Conservation (phyloP, 768 basidiomycete genomes). For the Paxillus rubicundulus region DNA sequence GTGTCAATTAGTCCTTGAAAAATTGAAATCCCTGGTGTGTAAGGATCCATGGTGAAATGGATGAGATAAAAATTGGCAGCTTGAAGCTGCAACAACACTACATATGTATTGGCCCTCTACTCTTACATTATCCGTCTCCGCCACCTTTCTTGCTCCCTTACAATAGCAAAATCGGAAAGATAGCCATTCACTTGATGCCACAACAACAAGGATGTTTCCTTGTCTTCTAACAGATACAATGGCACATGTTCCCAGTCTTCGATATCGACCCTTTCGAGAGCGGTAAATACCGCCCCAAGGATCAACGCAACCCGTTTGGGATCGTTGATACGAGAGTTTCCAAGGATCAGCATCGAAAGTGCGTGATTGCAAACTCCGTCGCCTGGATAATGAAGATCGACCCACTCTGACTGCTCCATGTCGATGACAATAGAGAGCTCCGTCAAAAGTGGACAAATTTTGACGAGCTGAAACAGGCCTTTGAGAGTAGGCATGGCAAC, state of each 20-base stretch:
- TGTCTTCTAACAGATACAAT: background rate
- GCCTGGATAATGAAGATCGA: background rate
- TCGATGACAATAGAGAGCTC: background rate
- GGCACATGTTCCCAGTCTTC: background rate
- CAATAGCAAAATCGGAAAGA: background rate
- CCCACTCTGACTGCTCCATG: background rate
- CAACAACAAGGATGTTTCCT: background rate
- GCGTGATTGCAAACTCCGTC: background rate
- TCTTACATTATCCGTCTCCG: background rate
- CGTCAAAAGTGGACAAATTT: background rate
- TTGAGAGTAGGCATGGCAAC: background rate
- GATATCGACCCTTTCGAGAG: background rate
- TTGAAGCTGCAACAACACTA: no score
- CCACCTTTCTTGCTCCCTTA: background rate
- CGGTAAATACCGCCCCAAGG: background rate
- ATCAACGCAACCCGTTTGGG: background rate
- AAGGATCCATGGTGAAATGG: no score
- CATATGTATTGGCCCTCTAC: no score
- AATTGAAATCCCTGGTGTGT: no score
- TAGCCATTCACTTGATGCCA: background rate
- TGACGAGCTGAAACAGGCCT: background rate
- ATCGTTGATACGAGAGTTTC: background rate
- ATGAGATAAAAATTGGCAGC: no score
- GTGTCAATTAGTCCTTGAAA: no score
- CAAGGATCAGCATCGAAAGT: background rate